These are phyloP conservation scores for Suhomyces maxii DNA, from an alignment of 1,139 yeast species.

Conservation along the genomic window DNA sequence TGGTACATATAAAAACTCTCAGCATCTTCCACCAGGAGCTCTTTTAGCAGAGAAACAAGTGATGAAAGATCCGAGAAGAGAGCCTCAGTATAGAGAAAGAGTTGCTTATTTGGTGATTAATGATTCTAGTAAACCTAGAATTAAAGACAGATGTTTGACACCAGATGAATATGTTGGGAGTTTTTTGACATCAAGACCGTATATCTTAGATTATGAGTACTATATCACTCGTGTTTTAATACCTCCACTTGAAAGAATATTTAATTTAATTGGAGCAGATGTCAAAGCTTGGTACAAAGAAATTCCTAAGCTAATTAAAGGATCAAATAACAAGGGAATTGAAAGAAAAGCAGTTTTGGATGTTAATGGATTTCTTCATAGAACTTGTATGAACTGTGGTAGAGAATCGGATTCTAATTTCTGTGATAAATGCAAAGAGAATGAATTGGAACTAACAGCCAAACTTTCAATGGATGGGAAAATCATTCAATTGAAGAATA, in stretches of 20 bases:
- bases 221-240: conserved; percentile 79
- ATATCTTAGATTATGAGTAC: conserved; percentile 73
- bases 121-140: conserved; percentile 62
- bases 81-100: conserved; percentile 86
- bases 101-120: conserved; percentile 81
- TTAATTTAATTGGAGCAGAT: conserved; percentile 81
- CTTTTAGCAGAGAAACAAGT: conserved; percentile 64
- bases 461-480: conserved; percentile 19
- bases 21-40: conserved; percentile 89
- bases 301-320: conserved; percentile 48
- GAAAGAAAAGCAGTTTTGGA: conserved; percentile 2
- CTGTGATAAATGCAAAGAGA: conserved; percentile 23
- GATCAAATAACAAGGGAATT: conserved; percentile 6
- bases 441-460: conserved; percentile 22
- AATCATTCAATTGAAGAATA: conserved; percentile 15
- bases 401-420: conserved; percentile 10
- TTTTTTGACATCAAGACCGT: conserved; percentile 28
- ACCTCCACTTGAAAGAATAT: conserved; percentile 86
- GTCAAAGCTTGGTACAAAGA: conserved; percentile 76
- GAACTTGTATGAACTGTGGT: conserved; percentile 31
- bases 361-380: conserved; percentile 15
- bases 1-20: conserved; percentile 76
- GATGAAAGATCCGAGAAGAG: conserved; percentile 66
- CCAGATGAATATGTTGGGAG: conserved; percentile 68
- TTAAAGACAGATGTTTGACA: conserved; percentile 76